Evolutionary conservation across 305 asterid species (phyloP).

Genomic region (Andrographis paniculata): DNA sequence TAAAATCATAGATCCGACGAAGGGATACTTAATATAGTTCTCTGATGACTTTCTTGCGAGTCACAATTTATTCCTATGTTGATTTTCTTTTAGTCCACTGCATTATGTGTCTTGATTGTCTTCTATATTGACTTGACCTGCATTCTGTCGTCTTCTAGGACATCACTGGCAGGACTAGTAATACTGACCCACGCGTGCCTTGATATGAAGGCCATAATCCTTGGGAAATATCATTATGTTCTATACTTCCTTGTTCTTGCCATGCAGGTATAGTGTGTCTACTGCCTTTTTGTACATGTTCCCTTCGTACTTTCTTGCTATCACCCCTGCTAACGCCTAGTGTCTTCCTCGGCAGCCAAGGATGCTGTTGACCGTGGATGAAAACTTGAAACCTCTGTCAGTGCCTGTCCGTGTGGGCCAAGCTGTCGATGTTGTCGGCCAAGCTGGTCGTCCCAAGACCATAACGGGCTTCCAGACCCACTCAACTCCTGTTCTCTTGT

Average conservation of each 20-base stretch:
- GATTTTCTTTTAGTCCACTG: too few species aligned
- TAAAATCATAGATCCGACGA: too few species aligned
- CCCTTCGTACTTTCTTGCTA: background rate
- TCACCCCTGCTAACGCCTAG: background rate
- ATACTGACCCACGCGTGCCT: constrained; percentile 77
- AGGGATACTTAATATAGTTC: too few species aligned
- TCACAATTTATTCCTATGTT: too few species aligned
- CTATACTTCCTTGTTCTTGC: constrained; percentile 86
- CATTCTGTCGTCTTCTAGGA: constrained; percentile 31
- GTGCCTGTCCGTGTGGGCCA: constrained; percentile 97
- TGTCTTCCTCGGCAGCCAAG: constrained; percentile 57
- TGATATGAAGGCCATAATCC: constrained; percentile 75
- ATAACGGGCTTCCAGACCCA: constrained; percentile 97
- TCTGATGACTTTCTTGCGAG: too few species aligned
- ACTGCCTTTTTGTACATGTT: too few species aligned
- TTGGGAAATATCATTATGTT: constrained; percentile 87
- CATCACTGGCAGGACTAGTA: constrained; percentile 81
- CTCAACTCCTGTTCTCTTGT: constrained; percentile 82
- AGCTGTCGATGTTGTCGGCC: constrained; percentile 96
- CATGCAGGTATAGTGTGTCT: constrained; percentile 94
- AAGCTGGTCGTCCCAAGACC: constrained; percentile 96
- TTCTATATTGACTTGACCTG: constrained; percentile 15
- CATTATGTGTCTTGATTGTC: constrained; percentile 49
- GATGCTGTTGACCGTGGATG: constrained; percentile 91
- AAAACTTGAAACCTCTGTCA: constrained; percentile 72